phyloP scores from a whole-genome alignment of 31 red algal genomes.

The Odonthalia washingtoniensis region DNA sequence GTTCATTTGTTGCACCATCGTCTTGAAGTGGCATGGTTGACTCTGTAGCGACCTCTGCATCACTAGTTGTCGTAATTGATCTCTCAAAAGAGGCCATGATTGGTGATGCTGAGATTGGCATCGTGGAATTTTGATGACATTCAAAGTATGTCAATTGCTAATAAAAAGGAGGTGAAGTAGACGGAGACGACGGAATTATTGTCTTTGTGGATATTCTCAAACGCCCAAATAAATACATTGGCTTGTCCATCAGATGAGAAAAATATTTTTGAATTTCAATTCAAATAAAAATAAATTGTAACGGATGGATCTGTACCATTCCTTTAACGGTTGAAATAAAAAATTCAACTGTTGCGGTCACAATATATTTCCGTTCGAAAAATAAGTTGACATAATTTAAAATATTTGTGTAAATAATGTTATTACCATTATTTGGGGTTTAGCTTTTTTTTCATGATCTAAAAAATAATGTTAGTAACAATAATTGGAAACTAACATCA shows the following conservation, averaged over 20 bases:
- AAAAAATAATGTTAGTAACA: background rate
- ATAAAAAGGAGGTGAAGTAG: background rate
- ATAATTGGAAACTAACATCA: background rate
- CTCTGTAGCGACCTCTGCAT: background rate
- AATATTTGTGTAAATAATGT: background rate
- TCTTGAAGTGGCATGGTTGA: background rate
- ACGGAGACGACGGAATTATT: background rate
- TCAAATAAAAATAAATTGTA: background rate
- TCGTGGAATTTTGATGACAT: background rate
- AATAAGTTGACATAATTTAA: background rate
- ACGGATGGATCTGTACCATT: background rate
- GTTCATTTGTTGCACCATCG: background rate
- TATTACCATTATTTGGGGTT: background rate
- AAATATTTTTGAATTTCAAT: background rate
- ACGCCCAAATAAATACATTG: background rate
- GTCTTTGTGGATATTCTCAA: background rate
- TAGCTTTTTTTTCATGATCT: background rate
- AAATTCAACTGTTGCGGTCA: background rate
- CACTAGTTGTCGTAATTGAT: background rate
- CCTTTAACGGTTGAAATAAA: background rate
- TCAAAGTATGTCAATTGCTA: background rate
- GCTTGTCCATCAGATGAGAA: background rate
- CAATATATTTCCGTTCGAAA: background rate
- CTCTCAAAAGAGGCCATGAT: background rate
- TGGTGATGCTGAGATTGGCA: no score